phyloP scores from a whole-genome alignment of 345 rosid genomes.

The Populus davidiana region DNA sequence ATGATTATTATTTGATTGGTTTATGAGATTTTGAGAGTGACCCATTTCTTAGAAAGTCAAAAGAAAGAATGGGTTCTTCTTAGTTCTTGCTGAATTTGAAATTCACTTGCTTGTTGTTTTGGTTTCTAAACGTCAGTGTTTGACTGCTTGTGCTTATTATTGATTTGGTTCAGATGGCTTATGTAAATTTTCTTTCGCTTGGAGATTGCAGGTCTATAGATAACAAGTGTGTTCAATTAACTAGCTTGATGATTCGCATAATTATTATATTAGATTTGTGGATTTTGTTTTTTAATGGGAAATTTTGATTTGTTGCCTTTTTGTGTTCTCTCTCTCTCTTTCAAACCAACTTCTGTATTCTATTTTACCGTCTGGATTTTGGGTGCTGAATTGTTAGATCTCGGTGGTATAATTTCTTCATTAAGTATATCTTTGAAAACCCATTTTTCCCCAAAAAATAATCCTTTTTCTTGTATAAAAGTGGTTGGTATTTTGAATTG shows the following conservation, averaged over 20 bases:
- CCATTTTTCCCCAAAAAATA: background rate
- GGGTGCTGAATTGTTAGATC: constrained; percentile 1
- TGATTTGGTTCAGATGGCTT: background rate
- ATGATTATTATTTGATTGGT: background rate
- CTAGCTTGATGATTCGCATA: background rate
- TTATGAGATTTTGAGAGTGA: constrained; percentile 14
- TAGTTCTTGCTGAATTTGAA: constrained; percentile 10
- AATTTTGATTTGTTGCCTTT: background rate
- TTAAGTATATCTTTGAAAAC: background rate
- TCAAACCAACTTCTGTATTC: background rate
- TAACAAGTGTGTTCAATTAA: background rate
- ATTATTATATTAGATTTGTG: background rate
- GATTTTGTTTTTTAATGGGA: background rate
- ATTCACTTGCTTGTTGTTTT: background rate
- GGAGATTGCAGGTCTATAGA: background rate
- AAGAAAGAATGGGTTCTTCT: constrained; percentile 26
- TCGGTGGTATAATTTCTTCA: background rate
- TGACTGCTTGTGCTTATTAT: background rate
- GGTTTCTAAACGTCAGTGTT: background rate
- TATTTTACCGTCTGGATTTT: constrained; percentile 5
- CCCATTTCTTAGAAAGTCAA: constrained; percentile 22
- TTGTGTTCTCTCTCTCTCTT: background rate
- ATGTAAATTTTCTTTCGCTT: background rate
- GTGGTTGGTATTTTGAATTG: background rate
- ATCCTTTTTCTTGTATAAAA: background rate